Evolutionary conservation across 805 yeast genomes (phyloP).

Genomic region (Phaffomyces thermotolerans): DNA sequence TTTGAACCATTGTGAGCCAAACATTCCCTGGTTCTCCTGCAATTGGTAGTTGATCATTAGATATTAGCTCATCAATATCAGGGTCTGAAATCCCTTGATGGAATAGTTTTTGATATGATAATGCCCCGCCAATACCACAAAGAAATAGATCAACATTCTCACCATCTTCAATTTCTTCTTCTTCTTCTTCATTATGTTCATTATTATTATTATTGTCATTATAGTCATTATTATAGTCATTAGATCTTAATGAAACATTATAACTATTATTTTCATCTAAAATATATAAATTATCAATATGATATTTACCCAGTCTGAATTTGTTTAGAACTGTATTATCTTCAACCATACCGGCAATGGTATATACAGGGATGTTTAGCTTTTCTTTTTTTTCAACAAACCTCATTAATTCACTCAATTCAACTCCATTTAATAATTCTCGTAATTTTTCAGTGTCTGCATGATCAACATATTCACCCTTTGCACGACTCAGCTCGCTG

Average conservation of each 20-base stretch:
- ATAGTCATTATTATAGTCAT: too few relatives aligned
- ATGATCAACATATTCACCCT: slow-evolving; percentile 35
- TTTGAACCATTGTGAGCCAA: slow-evolving; percentile 67
- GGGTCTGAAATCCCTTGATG: slow-evolving; percentile 46
- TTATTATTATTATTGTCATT: too few relatives aligned
- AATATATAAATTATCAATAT: slow-evolving; percentile 49
- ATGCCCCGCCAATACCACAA: slow-evolving; percentile 67
- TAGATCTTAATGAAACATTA: slow-evolving; percentile 23
- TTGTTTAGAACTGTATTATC: slow-evolving; percentile 61
- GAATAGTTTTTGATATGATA: slow-evolving; percentile 59
- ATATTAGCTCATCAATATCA: slow-evolving; percentile 13
- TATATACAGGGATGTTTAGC: slow-evolving; percentile 59
- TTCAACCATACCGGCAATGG: slow-evolving; percentile 72
- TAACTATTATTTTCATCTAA: slow-evolving; percentile 52
- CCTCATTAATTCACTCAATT: slow-evolving; percentile 45
- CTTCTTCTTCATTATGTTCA: background rate
- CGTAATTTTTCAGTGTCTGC: slow-evolving; percentile 26
- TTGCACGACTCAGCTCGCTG: slow-evolving; percentile 42
- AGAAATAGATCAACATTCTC: slow-evolving; percentile 42
- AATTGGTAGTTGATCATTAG: slow-evolving; percentile 38
- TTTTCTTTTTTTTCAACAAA: slow-evolving; percentile 37
- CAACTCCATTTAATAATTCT: slow-evolving; percentile 27
- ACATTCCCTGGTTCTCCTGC: slow-evolving; percentile 59
- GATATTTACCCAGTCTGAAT: slow-evolving; percentile 46
- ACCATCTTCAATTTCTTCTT: slow-evolving; percentile 15